phyloP scores from a whole-genome alignment of 2,329 filamentous ascomycete species.

The Graphilbum fragrans region DNA sequence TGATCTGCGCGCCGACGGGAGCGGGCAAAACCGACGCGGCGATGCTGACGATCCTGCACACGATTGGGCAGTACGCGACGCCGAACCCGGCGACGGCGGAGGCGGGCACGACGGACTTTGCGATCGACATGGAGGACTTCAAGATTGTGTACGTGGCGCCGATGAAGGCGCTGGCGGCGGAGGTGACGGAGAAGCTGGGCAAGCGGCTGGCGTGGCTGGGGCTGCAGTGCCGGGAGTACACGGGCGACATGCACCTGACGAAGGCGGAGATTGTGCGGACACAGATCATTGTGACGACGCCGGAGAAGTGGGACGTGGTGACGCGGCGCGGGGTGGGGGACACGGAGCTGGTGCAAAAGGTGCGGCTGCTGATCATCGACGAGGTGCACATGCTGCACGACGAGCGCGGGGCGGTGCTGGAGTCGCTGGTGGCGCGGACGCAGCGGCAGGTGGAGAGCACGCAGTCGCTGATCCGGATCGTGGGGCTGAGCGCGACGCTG shows the following conservation, averaged over 20 bases:
- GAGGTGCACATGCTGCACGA: conserved; percentile 99
- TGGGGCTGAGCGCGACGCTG: conserved; percentile 88
- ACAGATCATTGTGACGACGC: conserved; percentile 96
- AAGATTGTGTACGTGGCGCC: conserved; percentile 98
- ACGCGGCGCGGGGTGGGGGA: conserved; percentile 95
- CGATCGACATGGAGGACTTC: conserved; percentile 76
- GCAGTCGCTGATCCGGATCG: conserved; percentile 89
- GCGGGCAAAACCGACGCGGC: conserved; percentile 92
- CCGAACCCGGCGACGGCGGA: conserved; percentile 65
- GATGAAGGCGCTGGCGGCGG: conserved; percentile 96
- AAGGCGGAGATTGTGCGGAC: conserved; percentile 93
- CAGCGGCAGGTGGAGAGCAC: conserved; percentile 96
- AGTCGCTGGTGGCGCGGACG: conserved; percentile 89
- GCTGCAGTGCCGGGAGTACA: conserved; percentile 83
- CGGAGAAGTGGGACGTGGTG: conserved; percentile 98
- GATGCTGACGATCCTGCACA: conserved; percentile 90
- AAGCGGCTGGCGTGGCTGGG: conserved; percentile 90
- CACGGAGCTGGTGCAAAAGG: conserved; percentile 94
- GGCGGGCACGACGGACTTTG: conserved; percentile 62
- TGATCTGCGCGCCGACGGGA: conserved; percentile 93
- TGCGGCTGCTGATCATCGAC: conserved; percentile 90
- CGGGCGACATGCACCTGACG: conserved; percentile 96
- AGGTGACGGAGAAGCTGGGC: conserved; percentile 88
- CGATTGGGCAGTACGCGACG: conserved; percentile 70
- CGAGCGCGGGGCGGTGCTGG: conserved; percentile 87